Percentiles rank a stretch among this genome's conserved stretches.
Conservation (phyloP, 306 rosid genomes). For the Psophocarpus tetragonolobus region DNA sequence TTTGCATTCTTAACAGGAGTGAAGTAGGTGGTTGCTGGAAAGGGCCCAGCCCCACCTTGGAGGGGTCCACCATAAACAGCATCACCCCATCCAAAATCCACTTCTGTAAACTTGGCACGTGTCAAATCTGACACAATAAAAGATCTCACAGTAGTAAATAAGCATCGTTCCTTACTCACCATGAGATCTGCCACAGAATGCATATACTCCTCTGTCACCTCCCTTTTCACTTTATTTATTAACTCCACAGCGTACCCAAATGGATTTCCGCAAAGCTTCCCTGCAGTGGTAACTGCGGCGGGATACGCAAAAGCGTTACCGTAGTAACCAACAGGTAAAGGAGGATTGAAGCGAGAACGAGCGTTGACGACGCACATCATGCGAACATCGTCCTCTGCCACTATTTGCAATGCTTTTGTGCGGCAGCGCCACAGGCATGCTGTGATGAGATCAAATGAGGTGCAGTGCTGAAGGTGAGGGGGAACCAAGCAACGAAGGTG, state of each 20-base stretch:
- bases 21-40: conserved; percentile 5
- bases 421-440: conserved; percentile 37
- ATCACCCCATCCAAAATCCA: conserved; percentile 62
- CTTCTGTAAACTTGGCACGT: conserved; percentile 36
- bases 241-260: conserved; percentile 17
- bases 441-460: conserved; percentile 31
- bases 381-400: neutral
- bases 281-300: too few relatives aligned
- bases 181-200: conserved; percentile 44
- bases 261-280: neutral
- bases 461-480: neutral
- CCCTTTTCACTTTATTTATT: conserved; percentile 17
- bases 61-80: conserved; percentile 42
- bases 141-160: neutral
- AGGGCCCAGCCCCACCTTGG: neutral
- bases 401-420: conserved; percentile 41
- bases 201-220: conserved; percentile 27
- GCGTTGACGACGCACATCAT: neutral
- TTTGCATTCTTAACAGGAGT: neutral
- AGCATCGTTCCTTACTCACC: conserved; percentile 28
- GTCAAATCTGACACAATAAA: conserved; percentile 35
- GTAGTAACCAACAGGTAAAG: conserved; percentile 17
- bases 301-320: conserved; percentile 21
- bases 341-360: conserved; percentile 11
- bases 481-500: conserved; percentile 21